phyloP scores from a whole-genome alignment of 345 rosid genomes.

The Populus tremula region DNA sequence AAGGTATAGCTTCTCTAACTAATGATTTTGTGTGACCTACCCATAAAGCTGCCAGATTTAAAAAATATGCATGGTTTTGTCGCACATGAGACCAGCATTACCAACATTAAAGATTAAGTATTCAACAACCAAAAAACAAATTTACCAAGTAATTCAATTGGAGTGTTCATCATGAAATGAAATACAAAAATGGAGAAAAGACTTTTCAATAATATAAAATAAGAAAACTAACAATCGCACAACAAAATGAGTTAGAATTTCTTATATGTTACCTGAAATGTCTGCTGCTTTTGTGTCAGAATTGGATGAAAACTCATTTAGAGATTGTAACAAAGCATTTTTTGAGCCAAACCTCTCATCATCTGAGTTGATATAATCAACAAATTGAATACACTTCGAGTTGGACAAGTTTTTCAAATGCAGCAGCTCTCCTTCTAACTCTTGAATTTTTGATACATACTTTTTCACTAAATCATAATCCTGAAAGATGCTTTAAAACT shows the following conservation, averaged over 20 bases:
- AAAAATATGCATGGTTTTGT: not conserved
- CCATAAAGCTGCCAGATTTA: not conserved
- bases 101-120: no score
- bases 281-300: conserved; percentile 50
- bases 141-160: not conserved
- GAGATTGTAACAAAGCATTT: conserved; percentile 49
- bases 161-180: not conserved
- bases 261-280: conserved; percentile 45
- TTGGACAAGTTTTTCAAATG: conserved; percentile 46
- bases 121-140: not conserved
- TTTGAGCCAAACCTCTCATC: conserved; percentile 57
- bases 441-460: conserved; percentile 83
- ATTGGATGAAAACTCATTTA: conserved; percentile 51
- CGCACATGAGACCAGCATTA: conserved; percentile 8
- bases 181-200: not conserved
- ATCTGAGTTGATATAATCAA: conserved; percentile 49
- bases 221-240: not conserved
- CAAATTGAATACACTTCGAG: conserved; percentile 38
- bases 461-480: conserved; percentile 62
- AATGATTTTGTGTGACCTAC: not conserved
- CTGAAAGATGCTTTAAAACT: conserved; percentile 36
- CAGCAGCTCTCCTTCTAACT: conserved; percentile 78
- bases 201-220: not conserved
- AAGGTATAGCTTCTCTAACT: not conserved
- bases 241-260: not conserved